A percentile compares a stretch with the other conserved stretches of the same genome.
These are phyloP conservation scores for Chrysosporium queenslandicum DNA, from an alignment of 2,329 filamentous ascomycete genomes.

Conservation along the genomic window DNA sequence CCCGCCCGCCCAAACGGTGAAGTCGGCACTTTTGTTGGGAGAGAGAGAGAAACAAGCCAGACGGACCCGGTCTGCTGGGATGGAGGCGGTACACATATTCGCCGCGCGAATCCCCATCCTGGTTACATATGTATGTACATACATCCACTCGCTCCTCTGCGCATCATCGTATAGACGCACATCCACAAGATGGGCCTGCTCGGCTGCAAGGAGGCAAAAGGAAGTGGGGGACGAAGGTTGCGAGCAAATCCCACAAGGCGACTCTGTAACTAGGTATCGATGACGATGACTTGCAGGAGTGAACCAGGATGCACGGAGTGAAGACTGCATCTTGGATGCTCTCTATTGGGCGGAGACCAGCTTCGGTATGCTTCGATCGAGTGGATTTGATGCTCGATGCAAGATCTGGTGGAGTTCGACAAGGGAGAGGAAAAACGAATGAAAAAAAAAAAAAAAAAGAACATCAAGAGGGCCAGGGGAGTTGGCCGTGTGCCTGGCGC, in stretches of 20 bases:
- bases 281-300: constrained; percentile 6
- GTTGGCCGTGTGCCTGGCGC: not conserved
- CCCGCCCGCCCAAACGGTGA: no score
- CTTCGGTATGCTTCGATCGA: not conserved
- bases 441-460: no score
- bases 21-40: no score
- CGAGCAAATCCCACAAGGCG: not conserved
- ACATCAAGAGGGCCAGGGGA: not conserved
- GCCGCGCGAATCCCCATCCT: no score
- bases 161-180: no score
- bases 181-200: not conserved
- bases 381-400: not conserved
- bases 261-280: not conserved
- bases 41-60: not conserved
- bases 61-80: not conserved
- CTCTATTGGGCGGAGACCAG: not conserved
- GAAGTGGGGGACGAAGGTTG: not conserved
- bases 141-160: not conserved
- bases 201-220: not conserved
- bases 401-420: constrained; percentile 7
- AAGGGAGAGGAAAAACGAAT: not conserved
- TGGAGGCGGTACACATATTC: not conserved
- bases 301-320: not conserved
- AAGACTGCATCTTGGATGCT: not conserved
- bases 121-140: no score